A percentile compares a stretch with the other conserved stretches of the same genome.
Evolutionary conservation across 2,329 filamentous ascomycete genomes (phyloP).

Genomic region (Aspergillus alliaceus): DNA sequence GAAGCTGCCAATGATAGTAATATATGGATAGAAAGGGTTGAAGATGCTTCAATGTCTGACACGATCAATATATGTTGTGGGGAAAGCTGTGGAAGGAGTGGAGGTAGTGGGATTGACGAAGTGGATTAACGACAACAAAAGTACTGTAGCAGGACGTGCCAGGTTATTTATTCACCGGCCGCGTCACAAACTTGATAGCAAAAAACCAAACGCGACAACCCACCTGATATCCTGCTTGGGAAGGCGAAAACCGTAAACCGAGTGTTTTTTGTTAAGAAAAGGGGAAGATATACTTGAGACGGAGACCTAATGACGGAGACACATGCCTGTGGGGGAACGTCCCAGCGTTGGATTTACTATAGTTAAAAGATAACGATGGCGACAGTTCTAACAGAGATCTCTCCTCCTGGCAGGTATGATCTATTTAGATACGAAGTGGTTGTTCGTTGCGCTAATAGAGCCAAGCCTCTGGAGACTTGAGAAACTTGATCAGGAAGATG

Average conservation of each 20-base stretch:
- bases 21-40: too few relatives aligned
- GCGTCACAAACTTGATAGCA: neutral
- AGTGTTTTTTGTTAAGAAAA: too few relatives aligned
- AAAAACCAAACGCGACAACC: neutral
- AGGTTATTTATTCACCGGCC: neutral
- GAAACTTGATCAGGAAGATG: neutral
- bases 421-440: accelerated
- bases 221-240: neutral
- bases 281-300: too few relatives aligned
- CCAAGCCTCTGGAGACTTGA: neutral
- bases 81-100: too few relatives aligned
- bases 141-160: neutral
- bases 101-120: too few relatives aligned
- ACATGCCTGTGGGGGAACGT: neutral
- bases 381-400: neutral
- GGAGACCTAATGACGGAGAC: neutral
- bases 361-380: neutral
- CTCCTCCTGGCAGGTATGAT: neutral
- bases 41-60: too few relatives aligned
- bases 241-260: neutral
- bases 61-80: too few relatives aligned
- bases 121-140: too few relatives aligned
- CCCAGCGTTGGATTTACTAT: neutral
- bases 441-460: neutral
- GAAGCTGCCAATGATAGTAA: too few relatives aligned